Percentiles rank a stretch among this genome's conserved stretches.
These are phyloP conservation scores for Ricinus communis DNA, from an alignment of 345 rosid species.

Conservation along the genomic window DNA sequence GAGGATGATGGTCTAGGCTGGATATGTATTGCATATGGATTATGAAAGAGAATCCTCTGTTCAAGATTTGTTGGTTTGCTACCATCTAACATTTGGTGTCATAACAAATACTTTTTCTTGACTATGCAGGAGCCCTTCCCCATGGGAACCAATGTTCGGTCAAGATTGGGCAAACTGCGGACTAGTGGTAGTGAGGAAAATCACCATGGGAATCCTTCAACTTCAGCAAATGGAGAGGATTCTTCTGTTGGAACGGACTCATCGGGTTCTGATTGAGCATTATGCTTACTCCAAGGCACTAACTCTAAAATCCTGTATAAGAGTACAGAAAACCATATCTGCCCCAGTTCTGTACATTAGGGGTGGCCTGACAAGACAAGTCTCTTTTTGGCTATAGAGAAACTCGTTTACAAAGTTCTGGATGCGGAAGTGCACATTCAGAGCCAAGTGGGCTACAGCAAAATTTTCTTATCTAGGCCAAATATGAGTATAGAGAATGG, in stretches of 20 bases:
- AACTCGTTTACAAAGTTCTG: conserved; percentile 31
- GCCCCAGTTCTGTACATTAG: conserved; percentile 38
- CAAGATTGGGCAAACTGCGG: conserved; percentile 72
- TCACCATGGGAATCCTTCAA: conserved; percentile 41
- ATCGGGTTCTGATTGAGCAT: conserved; percentile 35
- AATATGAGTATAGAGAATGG: conserved; percentile 34
- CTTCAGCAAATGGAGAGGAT: conserved; percentile 59
- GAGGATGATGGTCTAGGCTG: not conserved
- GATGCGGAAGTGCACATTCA: conserved; percentile 21
- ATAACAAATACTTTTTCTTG: not conserved
- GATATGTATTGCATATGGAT: not conserved
- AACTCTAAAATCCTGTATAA: conserved; percentile 30
- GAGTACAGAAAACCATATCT: conserved; percentile 30
- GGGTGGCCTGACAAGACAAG: conserved; percentile 36
- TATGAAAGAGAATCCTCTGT: not conserved
- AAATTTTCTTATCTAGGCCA: conserved; percentile 23
- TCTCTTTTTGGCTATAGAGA: conserved; percentile 37
- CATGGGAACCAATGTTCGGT: conserved; percentile 65
- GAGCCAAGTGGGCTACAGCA: conserved; percentile 33
- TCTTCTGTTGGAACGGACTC: conserved; percentile 52
- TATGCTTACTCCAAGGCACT: conserved; percentile 31
- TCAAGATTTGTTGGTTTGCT: not conserved
- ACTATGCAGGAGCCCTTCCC: conserved; percentile 76
- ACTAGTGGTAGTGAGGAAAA: conserved; percentile 47
- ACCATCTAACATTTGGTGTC: not conserved